These are phyloP conservation scores for Aspergillus viridinutans DNA, from an alignment of 2,329 filamentous ascomycete species.

Conservation along the genomic window DNA sequence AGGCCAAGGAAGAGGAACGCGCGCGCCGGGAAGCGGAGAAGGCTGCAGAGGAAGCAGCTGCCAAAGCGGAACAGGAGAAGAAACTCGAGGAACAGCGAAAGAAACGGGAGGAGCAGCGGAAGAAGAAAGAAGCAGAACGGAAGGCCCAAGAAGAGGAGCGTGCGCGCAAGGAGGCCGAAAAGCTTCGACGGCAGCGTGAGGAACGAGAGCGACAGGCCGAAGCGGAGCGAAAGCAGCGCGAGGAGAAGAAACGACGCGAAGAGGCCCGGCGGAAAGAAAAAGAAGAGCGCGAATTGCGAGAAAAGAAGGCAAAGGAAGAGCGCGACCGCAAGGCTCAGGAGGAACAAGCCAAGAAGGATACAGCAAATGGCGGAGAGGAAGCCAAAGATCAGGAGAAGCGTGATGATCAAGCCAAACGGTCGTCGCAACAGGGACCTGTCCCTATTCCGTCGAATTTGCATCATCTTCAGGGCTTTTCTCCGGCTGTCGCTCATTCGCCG, in stretches of 20 bases:
- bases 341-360: slow-evolving; percentile 52
- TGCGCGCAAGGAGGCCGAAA: slow-evolving; percentile 78
- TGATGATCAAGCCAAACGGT: slow-evolving; percentile 46
- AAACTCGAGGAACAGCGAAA: slow-evolving; percentile 74
- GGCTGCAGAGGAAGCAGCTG: slow-evolving; percentile 77
- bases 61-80: slow-evolving; percentile 70
- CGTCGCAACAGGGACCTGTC: slow-evolving; percentile 56
- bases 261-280: slow-evolving; percentile 74
- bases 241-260: slow-evolving; percentile 74
- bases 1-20: slow-evolving; percentile 85
- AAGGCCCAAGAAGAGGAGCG: slow-evolving; percentile 88
- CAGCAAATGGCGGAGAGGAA: slow-evolving; percentile 42
- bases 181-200: slow-evolving; percentile 71
- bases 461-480: slow-evolving; percentile 47
- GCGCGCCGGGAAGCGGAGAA: slow-evolving; percentile 83
- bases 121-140: slow-evolving; percentile 84
- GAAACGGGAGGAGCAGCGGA: slow-evolving; percentile 84
- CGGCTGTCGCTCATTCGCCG: slow-evolving; percentile 63
- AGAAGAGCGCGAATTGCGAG: slow-evolving; percentile 55
- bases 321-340: slow-evolving; percentile 53
- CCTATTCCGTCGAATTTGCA: slow-evolving; percentile 52
- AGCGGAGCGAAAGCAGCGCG: slow-evolving; percentile 74
- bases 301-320: slow-evolving; percentile 62
- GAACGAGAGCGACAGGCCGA: slow-evolving; percentile 83
- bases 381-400: slow-evolving; percentile 41